Evolutionary conservation across 2,329 filamentous ascomycete genomes (phyloP).

Genomic region (Teratosphaeria viscida): DNA sequence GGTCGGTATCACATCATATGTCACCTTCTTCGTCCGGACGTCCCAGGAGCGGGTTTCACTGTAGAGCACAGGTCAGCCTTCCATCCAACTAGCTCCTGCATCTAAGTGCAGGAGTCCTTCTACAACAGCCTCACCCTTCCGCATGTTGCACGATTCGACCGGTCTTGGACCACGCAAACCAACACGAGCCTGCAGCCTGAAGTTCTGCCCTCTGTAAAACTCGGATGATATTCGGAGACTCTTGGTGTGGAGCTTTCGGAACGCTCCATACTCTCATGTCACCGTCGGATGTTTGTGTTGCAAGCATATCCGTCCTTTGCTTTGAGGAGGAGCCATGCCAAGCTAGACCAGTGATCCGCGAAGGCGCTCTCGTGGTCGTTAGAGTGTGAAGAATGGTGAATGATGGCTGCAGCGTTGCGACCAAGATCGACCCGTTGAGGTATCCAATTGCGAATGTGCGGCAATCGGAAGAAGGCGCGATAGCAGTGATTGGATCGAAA

Average conservation of each 20-base stretch:
- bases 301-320: conserved; percentile 96
- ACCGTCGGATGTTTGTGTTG: conserved; percentile 81
- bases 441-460: conserved; percentile 97
- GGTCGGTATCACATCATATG: conserved; percentile 78
- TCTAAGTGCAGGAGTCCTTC: background rate
- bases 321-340: conserved; percentile 96
- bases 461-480: conserved; percentile 82
- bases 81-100: background rate
- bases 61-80: conserved; percentile 2
- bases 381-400: conserved; percentile 93
- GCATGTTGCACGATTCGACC: conserved; percentile 88
- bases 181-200: conserved; percentile 66
- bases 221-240: conserved; percentile 71
- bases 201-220: conserved; percentile 73
- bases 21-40: conserved; percentile 94
- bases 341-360: conserved; percentile 72
- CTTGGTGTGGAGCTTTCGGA: conserved; percentile 66
- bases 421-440: conserved; percentile 84
- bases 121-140: conserved; percentile 60
- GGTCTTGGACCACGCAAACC: conserved; percentile 98
- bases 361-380: conserved; percentile 72
- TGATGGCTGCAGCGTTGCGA: conserved; percentile 77
- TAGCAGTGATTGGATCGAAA: conserved; percentile 86
- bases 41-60: conserved; percentile 91
- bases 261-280: conserved; percentile 96